Evolutionary conservation across 352 stramenopile genomes (phyloP), one percentile per base, ranked within the genome.

Genomic region (Globisporangium spiculum): DNA sequence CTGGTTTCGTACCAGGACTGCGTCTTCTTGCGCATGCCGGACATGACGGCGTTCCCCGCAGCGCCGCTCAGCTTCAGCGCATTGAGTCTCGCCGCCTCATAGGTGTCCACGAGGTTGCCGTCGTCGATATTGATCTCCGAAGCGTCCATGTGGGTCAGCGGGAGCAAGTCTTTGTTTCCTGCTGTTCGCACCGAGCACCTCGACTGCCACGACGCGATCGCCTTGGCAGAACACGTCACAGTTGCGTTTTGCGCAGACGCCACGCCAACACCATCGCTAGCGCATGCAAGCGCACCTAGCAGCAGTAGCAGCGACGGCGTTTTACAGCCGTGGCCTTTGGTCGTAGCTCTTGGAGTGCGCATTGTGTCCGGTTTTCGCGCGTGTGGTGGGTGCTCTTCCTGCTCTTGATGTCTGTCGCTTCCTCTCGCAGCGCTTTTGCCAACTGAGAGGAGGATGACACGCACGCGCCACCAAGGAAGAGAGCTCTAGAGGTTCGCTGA

Each of bases 1-100:
- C 81, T 92, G 20, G 75, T 32, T 55, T 91, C 78, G 67, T 94
- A 94, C 85, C 86, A 94, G 22, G 61, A 67, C 4, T 71, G 69
- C 5, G 69, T 79, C 72, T 94, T 91, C 68, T 91, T 83, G 46
- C 87, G 87, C 72, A 94, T 81, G 5, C 83, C 77, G 7, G 77
- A 69, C 81, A 94, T 93, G 7, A 82, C 87, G 0, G 82, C 76
- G 36, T 89, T 91, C 4, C 83, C 83, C 0, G 76, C 83, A 10
- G 76, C 61, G 4, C 72, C 82, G 30, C 79, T 91, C 27, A 91
- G 68, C 73, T 91, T 86, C 54, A 92, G 80, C 12, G 86, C 87
- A 22, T 75, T 91, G 53, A 86, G 65, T 4, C 87, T 81, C n/a
- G 87, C 87, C 24, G 84, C 76, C 32, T 86, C 80, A 66, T 93